Conservation (phyloP, 345 rosid genomes). For the Gossypium mustelinum region DNA sequence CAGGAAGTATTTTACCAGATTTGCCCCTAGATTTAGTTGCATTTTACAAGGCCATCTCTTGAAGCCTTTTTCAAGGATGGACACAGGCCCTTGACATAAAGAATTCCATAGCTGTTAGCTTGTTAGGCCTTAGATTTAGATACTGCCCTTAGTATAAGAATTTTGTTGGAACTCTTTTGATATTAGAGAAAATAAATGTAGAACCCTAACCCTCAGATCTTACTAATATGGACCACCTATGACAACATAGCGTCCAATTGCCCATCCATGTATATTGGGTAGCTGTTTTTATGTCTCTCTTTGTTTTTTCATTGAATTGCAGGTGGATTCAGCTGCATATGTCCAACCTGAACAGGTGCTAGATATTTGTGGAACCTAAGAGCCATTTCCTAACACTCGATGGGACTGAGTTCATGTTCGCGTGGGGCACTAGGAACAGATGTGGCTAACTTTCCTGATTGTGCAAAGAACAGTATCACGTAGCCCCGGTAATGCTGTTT, state of each 20-base stretch:
- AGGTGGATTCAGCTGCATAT: background rate
- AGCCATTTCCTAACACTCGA: slow-evolving; percentile 30
- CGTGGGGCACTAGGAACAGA: slow-evolving; percentile 50
- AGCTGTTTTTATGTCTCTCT: background rate
- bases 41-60: background rate
- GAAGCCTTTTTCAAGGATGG: too few relatives aligned
- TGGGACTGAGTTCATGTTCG: slow-evolving; percentile 81
- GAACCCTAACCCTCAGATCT: background rate
- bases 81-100: too few relatives aligned
- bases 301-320: background rate
- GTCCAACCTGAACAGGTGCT: background rate
- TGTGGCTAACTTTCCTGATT: background rate
- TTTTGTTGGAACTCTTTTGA: too few relatives aligned
- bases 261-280: background rate
- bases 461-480: background rate
- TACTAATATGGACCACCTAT: background rate
- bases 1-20: background rate
- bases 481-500: background rate
- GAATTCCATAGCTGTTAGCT: too few relatives aligned
- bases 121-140: too few relatives aligned
- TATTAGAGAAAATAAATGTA: background rate
- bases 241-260: background rate
- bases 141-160: too few relatives aligned
- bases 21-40: background rate
- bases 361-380: background rate